Base-by-base conservation (phyloP, 1,139 yeast species). In the Suhomyces taliae region DNA sequence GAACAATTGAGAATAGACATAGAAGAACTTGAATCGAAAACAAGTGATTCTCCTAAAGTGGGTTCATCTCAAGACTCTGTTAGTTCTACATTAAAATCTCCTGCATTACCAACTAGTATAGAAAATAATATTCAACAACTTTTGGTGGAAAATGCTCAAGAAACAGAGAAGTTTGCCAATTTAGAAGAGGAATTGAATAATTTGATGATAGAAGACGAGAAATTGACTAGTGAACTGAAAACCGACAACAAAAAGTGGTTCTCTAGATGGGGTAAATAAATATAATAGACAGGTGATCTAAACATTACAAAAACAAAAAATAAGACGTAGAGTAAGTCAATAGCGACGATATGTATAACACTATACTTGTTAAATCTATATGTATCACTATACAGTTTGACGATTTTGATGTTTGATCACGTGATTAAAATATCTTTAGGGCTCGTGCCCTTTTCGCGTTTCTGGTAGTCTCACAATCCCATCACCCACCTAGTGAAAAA, bases 91-190 rank as follows among this genome's bases (percentile, higher is more conserved):
- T n/a, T 43, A 46, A 69, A 61, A 43, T 63, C 70, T 14, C 60
- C 69, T 3, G 68, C 67, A 8, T 64, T 69, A 31, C 76, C 76
- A n/a, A 55, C 65, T 27, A 65, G 69, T 44, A 70, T 79, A 47
- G 82, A 79, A 49, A 58, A 67, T 40, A 74, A 77, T 51, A 79
- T 81, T 43, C 76, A 76, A 46, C 74, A 76, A 48, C 78, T 75
- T 35, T 62, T 75, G 50, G 58, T 59, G 14, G 65, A 65, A 76
- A 56, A 84, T 78, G 85, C 84, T 65, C 57, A 76, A 76, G 69
- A 87, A 74, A 65, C 74, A 63, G 93, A 87, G 55, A 72, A 71
- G 53, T 69, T 77, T 47, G 80, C 79, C 6, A 62, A 66, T 39
- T 60, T 84, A 33, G 85, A 84, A 53, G 76, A 71, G 39, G 81